These are phyloP conservation scores for Aphanomyces cochlioides DNA, from an alignment of 352 stramenopile genomes.

Conservation along the genomic window DNA sequence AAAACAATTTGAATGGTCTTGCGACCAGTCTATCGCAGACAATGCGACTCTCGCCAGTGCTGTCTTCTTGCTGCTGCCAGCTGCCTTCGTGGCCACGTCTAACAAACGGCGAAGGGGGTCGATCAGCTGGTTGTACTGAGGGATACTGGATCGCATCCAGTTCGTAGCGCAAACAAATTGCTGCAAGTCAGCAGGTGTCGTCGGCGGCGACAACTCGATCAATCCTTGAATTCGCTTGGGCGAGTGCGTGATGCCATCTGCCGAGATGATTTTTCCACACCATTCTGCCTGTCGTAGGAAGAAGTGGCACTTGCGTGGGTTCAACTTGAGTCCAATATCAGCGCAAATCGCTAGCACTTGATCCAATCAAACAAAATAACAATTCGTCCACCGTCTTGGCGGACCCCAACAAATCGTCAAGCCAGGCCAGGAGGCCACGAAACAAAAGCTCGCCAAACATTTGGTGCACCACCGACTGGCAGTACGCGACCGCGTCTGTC, in stretches of 20 bases:
- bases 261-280: constrained; percentile 35
- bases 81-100: background rate
- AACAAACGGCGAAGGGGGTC: constrained; percentile 1
- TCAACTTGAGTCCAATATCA: no score
- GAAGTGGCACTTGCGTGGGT: constrained; percentile 40
- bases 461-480: no score
- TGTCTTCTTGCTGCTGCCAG: constrained; percentile 4
- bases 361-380: no score
- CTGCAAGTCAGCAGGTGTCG: constrained; percentile 27
- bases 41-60: background rate
- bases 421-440: no score
- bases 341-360: no score
- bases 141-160: constrained; percentile 35
- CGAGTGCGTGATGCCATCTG: constrained; percentile 6
- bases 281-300: constrained; percentile 32
- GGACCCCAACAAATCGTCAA: no score
- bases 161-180: constrained; percentile 37
- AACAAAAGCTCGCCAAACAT: no score
- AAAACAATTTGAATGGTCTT: no score
- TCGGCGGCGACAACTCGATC: constrained; percentile 1
- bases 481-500: constrained; percentile 31
- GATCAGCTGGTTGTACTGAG: background rate
- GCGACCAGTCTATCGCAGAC: no score
- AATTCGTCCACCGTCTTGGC: no score
- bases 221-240: constrained; percentile 20